A percentile compares a stretch with the other conserved stretches of the same genome.
Conservation (phyloP, 768 basidiomycete species). For the Cubamyces lactineus region DNA sequence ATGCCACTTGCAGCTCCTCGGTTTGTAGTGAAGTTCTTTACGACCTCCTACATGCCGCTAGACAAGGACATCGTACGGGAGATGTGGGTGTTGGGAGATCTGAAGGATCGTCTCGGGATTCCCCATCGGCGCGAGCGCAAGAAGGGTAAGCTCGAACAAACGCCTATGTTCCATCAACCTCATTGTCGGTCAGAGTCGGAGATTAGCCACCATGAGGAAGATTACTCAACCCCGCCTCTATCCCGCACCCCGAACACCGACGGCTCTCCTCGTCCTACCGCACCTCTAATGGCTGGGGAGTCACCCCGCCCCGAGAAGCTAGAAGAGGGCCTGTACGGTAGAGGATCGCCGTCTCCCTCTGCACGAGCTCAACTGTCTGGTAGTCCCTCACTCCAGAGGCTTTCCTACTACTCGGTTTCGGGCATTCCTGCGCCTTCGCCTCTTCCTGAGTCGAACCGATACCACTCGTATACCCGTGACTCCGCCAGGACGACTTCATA, state of each 20-base stretch:
- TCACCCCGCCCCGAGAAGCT: slow-evolving; percentile 16
- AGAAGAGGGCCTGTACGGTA: slow-evolving; percentile 8
- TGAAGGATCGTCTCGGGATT: slow-evolving; percentile 82
- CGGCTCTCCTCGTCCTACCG: slow-evolving; percentile 27
- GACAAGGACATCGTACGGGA: slow-evolving; percentile 94
- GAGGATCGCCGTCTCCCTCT: slow-evolving; percentile 11
- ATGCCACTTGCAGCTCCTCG: slow-evolving; percentile 67
- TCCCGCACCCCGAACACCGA: slow-evolving; percentile 19
- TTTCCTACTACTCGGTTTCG: slow-evolving; percentile 63
- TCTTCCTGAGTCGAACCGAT: slow-evolving; percentile 43
- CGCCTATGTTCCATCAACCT: slow-evolving; percentile 71
- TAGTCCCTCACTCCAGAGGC: slow-evolving; percentile 24
- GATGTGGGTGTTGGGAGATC: slow-evolving; percentile 83
- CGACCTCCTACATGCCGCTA: slow-evolving; percentile 71
- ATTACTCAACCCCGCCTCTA: slow-evolving; percentile 32
- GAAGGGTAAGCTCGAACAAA: slow-evolving; percentile 54
- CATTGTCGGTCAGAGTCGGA: slow-evolving; percentile 72
- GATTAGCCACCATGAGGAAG: slow-evolving; percentile 33
- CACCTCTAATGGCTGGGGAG: slow-evolving; percentile 19
- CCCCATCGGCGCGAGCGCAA: slow-evolving; percentile 57
- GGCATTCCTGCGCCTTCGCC: slow-evolving; percentile 61
- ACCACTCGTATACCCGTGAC: slow-evolving; percentile 37
- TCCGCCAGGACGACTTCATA: slow-evolving; percentile 14
- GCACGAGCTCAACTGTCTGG: slow-evolving; percentile 3
- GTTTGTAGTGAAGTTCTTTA: slow-evolving; percentile 75